phyloP scores from a whole-genome alignment of 2,329 filamentous ascomycete species.

The Fusarium denticulatum region DNA sequence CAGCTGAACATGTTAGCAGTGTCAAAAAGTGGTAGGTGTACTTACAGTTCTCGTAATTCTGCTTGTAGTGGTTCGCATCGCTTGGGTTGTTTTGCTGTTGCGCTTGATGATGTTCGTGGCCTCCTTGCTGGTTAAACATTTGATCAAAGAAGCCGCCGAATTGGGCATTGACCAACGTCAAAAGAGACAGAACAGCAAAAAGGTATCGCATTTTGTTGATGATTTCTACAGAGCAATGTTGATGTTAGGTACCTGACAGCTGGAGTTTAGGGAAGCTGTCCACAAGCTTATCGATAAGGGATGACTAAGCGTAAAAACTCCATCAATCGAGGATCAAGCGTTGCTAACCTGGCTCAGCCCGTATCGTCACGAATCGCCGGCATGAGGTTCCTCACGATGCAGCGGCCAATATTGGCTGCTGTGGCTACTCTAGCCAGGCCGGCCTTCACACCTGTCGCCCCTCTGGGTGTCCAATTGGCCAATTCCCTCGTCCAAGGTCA shows the following conservation, averaged over 20 bases:
- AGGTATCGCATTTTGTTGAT: conserved; percentile 46
- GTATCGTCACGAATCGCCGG: conserved; percentile 47
- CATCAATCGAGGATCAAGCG: conserved; percentile 31
- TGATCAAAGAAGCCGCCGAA: conserved; percentile 96
- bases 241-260: not conserved
- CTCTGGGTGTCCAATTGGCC: conserved; percentile 45
- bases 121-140: conserved; percentile 77
- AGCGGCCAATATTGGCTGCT: conserved; percentile 58
- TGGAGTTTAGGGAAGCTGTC: conserved; percentile 36
- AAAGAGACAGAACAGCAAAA: conserved; percentile 65
- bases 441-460: conserved; percentile 33
- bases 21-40: not conserved
- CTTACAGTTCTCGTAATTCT: conserved; percentile 74
- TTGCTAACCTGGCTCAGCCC: conserved; percentile 44
- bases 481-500: conserved; percentile 59
- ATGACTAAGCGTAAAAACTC: conserved; percentile 46
- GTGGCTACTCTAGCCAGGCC: conserved; percentile 46
- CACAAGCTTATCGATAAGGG: conserved; percentile 46
- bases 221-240: not conserved
- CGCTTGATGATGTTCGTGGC: conserved; percentile 61
- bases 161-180: conserved; percentile 75
- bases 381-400: conserved; percentile 60
- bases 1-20: conserved; percentile 60
- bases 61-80: conserved; percentile 82
- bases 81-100: conserved; percentile 85